Conservation (phyloP, 179 eudicot genomes). For the Beta corolliflora region DNA sequence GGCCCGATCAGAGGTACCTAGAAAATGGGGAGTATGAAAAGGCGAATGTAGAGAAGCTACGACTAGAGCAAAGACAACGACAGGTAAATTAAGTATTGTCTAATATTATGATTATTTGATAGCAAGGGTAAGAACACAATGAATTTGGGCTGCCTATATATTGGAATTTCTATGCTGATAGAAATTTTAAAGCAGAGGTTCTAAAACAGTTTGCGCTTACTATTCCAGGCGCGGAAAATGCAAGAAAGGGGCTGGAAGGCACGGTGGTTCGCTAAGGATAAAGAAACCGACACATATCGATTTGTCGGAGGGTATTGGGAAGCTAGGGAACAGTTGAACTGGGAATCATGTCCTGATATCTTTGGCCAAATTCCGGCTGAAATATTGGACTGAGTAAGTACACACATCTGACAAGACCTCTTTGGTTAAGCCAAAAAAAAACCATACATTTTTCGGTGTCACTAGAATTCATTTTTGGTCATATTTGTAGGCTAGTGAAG, state of each 20-base stretch:
- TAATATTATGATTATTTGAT: neutral
- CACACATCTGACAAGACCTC: constrained; percentile 14
- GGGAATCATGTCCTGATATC: constrained; percentile 91
- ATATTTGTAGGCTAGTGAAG: constrained; percentile 31
- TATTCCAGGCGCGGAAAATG: constrained; percentile 76
- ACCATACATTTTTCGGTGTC: constrained; percentile 18
- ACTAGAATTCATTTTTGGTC: constrained; percentile 32
- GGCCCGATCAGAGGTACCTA: constrained; percentile 48
- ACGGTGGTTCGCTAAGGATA: constrained; percentile 82
- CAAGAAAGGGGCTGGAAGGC: constrained; percentile 97
- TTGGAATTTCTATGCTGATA: too few relatives aligned
- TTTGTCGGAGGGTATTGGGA: constrained; percentile 95
- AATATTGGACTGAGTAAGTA: constrained; percentile 34
- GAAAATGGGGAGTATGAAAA: constrained; percentile 51
- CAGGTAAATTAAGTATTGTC: constrained; percentile 54
- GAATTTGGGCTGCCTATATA: neutral
- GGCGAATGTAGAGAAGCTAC: constrained; percentile 46
- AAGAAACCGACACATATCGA: constrained; percentile 54
- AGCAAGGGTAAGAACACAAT: neutral
- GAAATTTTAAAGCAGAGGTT: neutral
- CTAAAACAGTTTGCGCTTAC: constrained; percentile 15
- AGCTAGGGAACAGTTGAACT: constrained; percentile 64
- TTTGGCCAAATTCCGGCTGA: constrained; percentile 81
- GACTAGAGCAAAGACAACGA: constrained; percentile 58
- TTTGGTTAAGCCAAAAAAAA: constrained; percentile 18